A percentile compares a stretch with the other conserved stretches of the same genome.
Conservation (phyloP, 2,329 filamentous ascomycete species). For the Ceratocystis diversiconidia region DNA sequence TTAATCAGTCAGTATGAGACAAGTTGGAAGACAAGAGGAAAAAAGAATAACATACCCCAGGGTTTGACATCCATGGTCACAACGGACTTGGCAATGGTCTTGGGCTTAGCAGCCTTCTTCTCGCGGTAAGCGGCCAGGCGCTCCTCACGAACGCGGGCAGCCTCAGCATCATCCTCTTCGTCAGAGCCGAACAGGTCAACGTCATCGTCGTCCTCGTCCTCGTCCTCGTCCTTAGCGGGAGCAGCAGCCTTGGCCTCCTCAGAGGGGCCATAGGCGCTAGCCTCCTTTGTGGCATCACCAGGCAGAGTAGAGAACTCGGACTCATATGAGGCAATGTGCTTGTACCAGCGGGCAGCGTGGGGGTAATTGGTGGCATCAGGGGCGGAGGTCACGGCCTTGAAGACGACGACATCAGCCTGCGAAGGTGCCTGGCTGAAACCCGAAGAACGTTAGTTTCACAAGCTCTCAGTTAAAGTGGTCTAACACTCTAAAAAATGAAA, state of each 20-base stretch:
- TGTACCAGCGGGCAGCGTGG: slow-evolving; percentile 94
- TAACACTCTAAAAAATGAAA: not conserved
- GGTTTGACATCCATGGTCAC: slow-evolving; percentile 96
- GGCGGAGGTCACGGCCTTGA: slow-evolving; percentile 68
- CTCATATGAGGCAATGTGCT: slow-evolving; percentile 90
- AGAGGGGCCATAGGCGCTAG: slow-evolving; percentile 77
- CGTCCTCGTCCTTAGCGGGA: slow-evolving; percentile 59
- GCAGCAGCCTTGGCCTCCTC: slow-evolving; percentile 68
- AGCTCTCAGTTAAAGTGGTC: not conserved
- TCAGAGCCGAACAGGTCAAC: slow-evolving; percentile 89
- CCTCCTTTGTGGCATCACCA: slow-evolving; percentile 79
- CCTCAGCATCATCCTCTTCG: slow-evolving; percentile 87
- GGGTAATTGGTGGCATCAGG: slow-evolving; percentile 76
- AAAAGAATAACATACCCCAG: slow-evolving; percentile 65
- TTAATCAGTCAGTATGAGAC: slow-evolving; percentile 21
- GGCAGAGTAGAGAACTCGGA: slow-evolving; percentile 81
- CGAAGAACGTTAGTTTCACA: slow-evolving; percentile 14
- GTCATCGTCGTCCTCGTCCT: slow-evolving; percentile 52
- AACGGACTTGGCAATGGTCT: slow-evolving; percentile 88
- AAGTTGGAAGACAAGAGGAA: not conserved
- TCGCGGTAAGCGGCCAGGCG: slow-evolving; percentile 84
- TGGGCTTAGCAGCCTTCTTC: slow-evolving; percentile 91
- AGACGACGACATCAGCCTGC: slow-evolving; percentile 91
- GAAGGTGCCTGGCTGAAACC: slow-evolving; percentile 45
- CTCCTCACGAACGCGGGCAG: slow-evolving; percentile 69